These are phyloP conservation scores for Sporopachydermia quercuum DNA, from an alignment of 805 yeast species.

Conservation along the genomic window DNA sequence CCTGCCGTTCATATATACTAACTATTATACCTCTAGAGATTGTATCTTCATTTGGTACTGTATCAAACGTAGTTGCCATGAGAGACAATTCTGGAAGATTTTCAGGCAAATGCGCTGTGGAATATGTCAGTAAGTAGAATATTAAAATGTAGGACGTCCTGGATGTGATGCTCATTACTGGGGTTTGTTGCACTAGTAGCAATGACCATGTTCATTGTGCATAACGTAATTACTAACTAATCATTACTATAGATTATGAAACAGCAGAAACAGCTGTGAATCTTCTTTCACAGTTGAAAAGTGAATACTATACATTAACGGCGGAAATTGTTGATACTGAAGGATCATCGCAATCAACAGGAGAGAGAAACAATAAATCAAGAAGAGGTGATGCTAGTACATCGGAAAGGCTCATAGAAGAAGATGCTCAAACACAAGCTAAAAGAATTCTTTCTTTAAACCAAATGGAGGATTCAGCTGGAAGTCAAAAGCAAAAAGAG, in stretches of 20 bases:
- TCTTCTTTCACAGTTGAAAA: neutral
- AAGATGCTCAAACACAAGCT: conserved; percentile 1
- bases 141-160: too few relatives aligned
- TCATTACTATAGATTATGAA: too few relatives aligned
- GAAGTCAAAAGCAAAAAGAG: too few relatives aligned
- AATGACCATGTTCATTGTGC: too few relatives aligned
- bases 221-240: neutral
- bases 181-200: too few relatives aligned
- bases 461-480: neutral
- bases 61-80: neutral
- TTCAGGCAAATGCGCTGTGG: conserved; percentile 1
- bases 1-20: too few relatives aligned
- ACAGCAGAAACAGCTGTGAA: neutral
- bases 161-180: too few relatives aligned
- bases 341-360: too few relatives aligned
- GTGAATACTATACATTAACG: neutral
- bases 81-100: neutral
- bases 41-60: neutral
- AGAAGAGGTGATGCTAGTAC: neutral
- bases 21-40: neutral
- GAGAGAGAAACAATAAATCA: neutral
- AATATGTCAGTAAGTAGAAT: neutral
- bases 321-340: neutral
- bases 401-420: neutral
- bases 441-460: neutral